Percentiles rank a stretch among this genome's conserved stretches.
Evolutionary conservation across 441 rosid species (phyloP).

Genomic region (Viola pubescens): DNA sequence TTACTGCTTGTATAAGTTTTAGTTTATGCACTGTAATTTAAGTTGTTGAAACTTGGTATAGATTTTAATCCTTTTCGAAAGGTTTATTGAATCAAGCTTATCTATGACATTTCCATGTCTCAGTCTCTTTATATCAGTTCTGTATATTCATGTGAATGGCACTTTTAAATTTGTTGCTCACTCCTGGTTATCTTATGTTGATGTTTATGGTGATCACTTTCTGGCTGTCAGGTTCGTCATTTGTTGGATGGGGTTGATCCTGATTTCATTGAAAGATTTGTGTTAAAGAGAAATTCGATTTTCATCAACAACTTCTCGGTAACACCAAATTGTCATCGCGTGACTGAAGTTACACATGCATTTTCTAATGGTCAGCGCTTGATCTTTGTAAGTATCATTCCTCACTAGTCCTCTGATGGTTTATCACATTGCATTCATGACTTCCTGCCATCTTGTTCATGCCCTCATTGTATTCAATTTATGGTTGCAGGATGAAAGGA

Average conservation of each 20-base stretch:
- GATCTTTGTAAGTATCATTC: slow-evolving; percentile 51
- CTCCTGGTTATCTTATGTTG: slow-evolving; percentile 2
- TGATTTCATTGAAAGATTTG: slow-evolving; percentile 43
- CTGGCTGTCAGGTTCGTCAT: slow-evolving; percentile 43
- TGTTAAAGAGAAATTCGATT: slow-evolving; percentile 34
- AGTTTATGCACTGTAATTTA: no score
- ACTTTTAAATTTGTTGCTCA: neutral
- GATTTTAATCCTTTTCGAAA: neutral
- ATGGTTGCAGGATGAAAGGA: slow-evolving; percentile 64
- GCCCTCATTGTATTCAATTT: slow-evolving; percentile 11
- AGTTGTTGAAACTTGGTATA: neutral
- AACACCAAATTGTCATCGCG: slow-evolving; percentile 82
- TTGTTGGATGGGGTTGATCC: slow-evolving; percentile 58
- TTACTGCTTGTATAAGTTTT: no score
- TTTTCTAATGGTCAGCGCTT: slow-evolving; percentile 52
- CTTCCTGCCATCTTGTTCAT: slow-evolving; percentile 6
- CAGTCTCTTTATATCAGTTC: no score
- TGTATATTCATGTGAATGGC: neutral
- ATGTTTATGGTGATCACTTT: slow-evolving; percentile 3
- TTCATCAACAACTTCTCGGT: slow-evolving; percentile 59
- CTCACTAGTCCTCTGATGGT: slow-evolving; percentile 7
- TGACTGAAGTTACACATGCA: slow-evolving; percentile 56
- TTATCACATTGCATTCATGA: slow-evolving; percentile 9
- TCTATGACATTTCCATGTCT: no score
- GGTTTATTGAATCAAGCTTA: no score